Evolutionary conservation across 768 basidiomycete species (phyloP), one percentile per base, ranked within the genome.

Genomic region (Psilocybe tampanensis): DNA sequence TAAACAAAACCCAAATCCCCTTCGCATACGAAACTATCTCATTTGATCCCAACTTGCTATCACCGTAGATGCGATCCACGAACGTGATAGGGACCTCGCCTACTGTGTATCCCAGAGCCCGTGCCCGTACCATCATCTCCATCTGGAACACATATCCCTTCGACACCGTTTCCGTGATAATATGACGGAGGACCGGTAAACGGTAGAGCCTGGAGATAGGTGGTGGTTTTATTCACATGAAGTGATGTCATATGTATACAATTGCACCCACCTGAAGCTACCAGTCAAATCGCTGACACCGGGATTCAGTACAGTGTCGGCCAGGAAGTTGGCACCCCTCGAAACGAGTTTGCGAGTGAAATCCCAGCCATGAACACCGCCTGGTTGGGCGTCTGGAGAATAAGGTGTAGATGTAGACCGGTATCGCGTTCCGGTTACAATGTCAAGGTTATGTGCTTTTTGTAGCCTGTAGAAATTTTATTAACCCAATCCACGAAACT

Each of bases 91-190:
- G 94, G 22, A 96, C 83, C 70, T 96, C 94, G 3, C 93, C 94
- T 0, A 96, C 86, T 3, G 81, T 85, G 72, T 94, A 95, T 5
- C 92, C 93, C 54, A 92, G 74, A 1, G 90, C 85, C 19, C 87
- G 82, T 4, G 94, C 94, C 1, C 94, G 84, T 18, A 94, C 94
- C 83, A 95, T 95, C 89, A 95, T 96, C 70, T 96, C 94, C 94
- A 96, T 96, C 79, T 96, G 94, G 78, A 96, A 95, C 26, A 96
- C 94, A 64, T 95, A 96, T 8, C 94, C 94, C 61, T 91, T 90
- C 2, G 93, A 94, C 59, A 88, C 82, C 1, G 90, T 94, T 61
- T 88, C 81, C 4, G 88, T 84, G 64, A 96, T 95, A 66, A 96
- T 90, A 62, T 93, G 86, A 47, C 82, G 83, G 53, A 96, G 78